Conservation (phyloP, 2,329 filamentous ascomycete genomes). For the Keithomyces neogunnii region DNA sequence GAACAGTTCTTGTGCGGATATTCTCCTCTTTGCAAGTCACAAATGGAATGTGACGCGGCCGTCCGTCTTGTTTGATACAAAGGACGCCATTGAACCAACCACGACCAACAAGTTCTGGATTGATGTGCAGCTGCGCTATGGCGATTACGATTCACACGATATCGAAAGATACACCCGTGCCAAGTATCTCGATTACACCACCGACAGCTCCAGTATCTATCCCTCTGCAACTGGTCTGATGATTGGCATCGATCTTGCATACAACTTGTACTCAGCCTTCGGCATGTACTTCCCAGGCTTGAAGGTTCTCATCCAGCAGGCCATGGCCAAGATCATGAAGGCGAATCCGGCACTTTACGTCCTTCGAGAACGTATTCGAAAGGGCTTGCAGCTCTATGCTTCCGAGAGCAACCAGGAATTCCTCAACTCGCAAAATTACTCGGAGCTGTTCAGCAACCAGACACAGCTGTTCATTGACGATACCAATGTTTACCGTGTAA, state of each 20-base stretch:
- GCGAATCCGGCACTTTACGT: conserved; percentile 96
- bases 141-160: conserved; percentile 97
- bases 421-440: conserved; percentile 98
- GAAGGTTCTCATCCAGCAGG: conserved; percentile 91
- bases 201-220: conserved; percentile 97
- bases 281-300: conserved; percentile 98
- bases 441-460: conserved; percentile 97
- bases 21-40: conserved; percentile 91
- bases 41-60: conserved; percentile 98
- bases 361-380: conserved; percentile 91
- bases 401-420: conserved; percentile 99
- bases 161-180: conserved; percentile 96
- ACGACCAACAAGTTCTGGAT: conserved; percentile 99
- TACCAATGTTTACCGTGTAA: conserved; percentile 98
- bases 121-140: conserved; percentile 91
- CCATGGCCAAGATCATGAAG: conserved; percentile 99
- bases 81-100: conserved; percentile 86
- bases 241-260: conserved; percentile 95
- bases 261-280: conserved; percentile 97
- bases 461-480: conserved; percentile 98
- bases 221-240: conserved; percentile 94
- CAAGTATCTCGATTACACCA: conserved; percentile 98
- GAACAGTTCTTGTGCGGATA: conserved; percentile 98
- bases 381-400: conserved; percentile 94
- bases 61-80: conserved; percentile 89